Percentiles rank a stretch among this genome's conserved stretches.
These are phyloP conservation scores for Dalbergia cultrata DNA, from an alignment of 306 rosid species.

Conservation along the genomic window DNA sequence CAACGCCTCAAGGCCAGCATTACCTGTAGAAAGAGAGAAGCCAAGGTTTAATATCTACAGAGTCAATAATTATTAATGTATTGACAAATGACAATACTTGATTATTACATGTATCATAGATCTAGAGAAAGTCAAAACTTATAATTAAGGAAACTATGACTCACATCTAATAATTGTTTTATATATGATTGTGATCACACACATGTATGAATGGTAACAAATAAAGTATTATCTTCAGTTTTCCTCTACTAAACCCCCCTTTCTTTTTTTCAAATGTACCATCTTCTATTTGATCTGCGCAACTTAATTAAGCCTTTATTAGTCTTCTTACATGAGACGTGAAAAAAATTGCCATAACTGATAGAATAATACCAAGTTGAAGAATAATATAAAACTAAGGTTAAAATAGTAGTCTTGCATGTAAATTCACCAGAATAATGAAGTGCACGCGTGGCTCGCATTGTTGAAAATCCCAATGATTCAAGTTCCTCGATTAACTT, in stretches of 20 bases:
- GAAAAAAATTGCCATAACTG: not conserved
- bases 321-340: not conserved
- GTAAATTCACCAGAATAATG: conserved; percentile 72
- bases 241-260: not conserved
- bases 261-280: not conserved
- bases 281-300: conserved; percentile 17
- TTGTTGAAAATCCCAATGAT: conserved; percentile 84
- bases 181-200: not conserved
- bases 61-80: conserved; percentile 1
- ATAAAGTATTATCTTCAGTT: not conserved
- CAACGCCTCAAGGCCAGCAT: conserved; percentile 65
- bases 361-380: conserved; percentile 1
- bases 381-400: conserved; percentile 8
- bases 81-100: conserved; percentile 14
- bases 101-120: conserved; percentile 31
- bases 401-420: not conserved
- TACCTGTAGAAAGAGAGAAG: conserved; percentile 65
- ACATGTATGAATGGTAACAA: not conserved
- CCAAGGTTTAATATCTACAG: conserved; percentile 41
- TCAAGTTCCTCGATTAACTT: conserved; percentile 86
- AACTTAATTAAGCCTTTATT: not conserved
- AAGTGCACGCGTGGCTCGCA: conserved; percentile 88
- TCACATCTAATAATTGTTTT: conserved; percentile 3
- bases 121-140: conserved; percentile 18
- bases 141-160: conserved; percentile 28